A percentile compares a stretch with the other conserved stretches of the same genome.
Evolutionary conservation across 129 eudicot genomes (phyloP).

Genomic region (Artemisia annua): DNA sequence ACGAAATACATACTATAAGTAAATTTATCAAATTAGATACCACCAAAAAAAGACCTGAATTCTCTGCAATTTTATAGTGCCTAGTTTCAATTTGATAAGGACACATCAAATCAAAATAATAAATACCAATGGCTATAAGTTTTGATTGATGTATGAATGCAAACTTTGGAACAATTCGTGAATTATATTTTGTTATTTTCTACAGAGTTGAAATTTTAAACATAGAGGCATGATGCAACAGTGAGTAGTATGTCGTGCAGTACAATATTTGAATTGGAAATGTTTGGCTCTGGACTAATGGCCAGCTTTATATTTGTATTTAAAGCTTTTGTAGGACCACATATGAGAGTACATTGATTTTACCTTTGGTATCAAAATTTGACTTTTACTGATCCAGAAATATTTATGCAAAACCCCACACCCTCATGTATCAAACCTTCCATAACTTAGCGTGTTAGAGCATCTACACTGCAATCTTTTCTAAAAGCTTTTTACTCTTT

Average conservation of each 20-base stretch:
- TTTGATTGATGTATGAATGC: slow-evolving; percentile 26
- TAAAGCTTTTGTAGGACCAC: too few relatives aligned
- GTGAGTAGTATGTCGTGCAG: not conserved
- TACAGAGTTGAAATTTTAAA: slow-evolving; percentile 7
- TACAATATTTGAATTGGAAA: not conserved
- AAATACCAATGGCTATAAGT: slow-evolving; percentile 29
- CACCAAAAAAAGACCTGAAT: slow-evolving; percentile 43
- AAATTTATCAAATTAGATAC: slow-evolving; percentile 32
- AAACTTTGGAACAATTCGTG: slow-evolving; percentile 17
- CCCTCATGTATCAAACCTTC: too few relatives aligned
- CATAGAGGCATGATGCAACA: not conserved
- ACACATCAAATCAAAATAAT: slow-evolving; percentile 42
- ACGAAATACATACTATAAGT: slow-evolving; percentile 20
- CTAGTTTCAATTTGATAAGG: slow-evolving; percentile 36
- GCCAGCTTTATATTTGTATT: not conserved
- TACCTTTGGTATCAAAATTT: not conserved
- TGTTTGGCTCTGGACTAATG: not conserved
- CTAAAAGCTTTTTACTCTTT: too few relatives aligned
- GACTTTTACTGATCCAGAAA: not conserved
- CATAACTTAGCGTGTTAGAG: too few relatives aligned
- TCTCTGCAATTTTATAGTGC: slow-evolving; percentile 28
- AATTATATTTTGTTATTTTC: not conserved
- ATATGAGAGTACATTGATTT: not conserved
- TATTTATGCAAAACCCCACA: not conserved
- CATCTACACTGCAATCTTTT: too few relatives aligned